Conservation (phyloP, 768 basidiomycete species). For the Boletus edulis region DNA sequence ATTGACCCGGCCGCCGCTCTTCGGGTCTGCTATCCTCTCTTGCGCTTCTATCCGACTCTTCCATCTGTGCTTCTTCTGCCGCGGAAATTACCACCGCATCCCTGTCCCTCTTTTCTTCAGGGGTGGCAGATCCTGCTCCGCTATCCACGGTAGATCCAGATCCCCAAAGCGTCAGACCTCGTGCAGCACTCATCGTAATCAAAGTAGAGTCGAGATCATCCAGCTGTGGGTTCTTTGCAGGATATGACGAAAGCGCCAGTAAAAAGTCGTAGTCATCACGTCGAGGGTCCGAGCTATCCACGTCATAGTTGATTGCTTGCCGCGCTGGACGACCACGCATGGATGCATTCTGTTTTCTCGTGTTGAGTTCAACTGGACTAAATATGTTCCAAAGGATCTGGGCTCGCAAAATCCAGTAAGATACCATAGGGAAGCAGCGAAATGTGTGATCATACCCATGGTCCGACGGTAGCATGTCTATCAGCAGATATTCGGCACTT, state of each 20-base stretch:
- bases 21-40: background rate
- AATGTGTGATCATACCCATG: constrained; percentile 45
- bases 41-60: background rate
- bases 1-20: background rate
- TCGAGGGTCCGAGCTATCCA: constrained; percentile 17
- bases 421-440: background rate
- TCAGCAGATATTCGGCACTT: constrained; percentile 47
- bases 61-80: background rate
- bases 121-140: background rate
- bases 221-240: constrained; percentile 39
- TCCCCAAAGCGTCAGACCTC: constrained; percentile 53
- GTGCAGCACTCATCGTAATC: constrained; percentile 45
- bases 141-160: constrained; percentile 2
- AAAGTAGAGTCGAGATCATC: constrained; percentile 47
- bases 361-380: constrained; percentile 34
- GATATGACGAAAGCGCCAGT: constrained; percentile 38
- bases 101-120: background rate
- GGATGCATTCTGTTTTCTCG: constrained; percentile 44
- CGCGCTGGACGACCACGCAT: constrained; percentile 32
- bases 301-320: constrained; percentile 13
- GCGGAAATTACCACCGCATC: background rate
- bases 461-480: constrained; percentile 49
- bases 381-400: constrained; percentile 49
- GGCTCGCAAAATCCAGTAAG: constrained; percentile 3
- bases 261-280: constrained; percentile 55